phyloP scores from a whole-genome alignment of 2,329 filamentous ascomycete genomes.

The Venturia pyrina region DNA sequence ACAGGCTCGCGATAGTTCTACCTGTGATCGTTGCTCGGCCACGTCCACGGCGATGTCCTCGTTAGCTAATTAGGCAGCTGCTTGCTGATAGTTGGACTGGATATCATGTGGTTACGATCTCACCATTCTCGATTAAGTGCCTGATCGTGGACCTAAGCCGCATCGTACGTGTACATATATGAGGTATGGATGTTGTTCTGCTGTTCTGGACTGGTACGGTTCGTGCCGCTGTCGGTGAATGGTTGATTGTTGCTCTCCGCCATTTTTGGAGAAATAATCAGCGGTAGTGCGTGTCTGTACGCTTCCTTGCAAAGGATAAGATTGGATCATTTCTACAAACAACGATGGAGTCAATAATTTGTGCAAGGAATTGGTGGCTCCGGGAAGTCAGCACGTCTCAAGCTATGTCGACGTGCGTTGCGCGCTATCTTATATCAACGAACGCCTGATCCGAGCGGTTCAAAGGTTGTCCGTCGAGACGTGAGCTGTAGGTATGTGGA shows the following conservation, averaged over 20 bases:
- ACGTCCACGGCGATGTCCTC: constrained; percentile 18
- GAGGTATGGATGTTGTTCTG: neutral
- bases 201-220: constrained; percentile 1
- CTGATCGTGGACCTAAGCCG: neutral
- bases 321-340: neutral
- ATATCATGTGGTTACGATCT: neutral
- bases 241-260: neutral
- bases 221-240: neutral
- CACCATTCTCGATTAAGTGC: neutral
- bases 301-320: neutral
- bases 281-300: neutral
- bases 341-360: too few relatives aligned
- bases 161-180: neutral
- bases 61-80: too few relatives aligned
- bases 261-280: constrained; percentile 3
- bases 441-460: too few relatives aligned
- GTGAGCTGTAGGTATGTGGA: too few relatives aligned
- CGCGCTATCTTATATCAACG: too few relatives aligned
- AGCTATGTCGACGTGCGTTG: too few relatives aligned
- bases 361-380: too few relatives aligned
- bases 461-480: too few relatives aligned
- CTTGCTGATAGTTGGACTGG: neutral
- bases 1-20: constrained; percentile 32
- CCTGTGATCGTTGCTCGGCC: constrained; percentile 24
- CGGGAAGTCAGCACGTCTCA: too few relatives aligned